Percentiles rank a stretch among this genome's conserved stretches.
Evolutionary conservation across 2,329 filamentous ascomycete genomes (phyloP).

Genomic region (Chaetomiaceae sp.): DNA sequence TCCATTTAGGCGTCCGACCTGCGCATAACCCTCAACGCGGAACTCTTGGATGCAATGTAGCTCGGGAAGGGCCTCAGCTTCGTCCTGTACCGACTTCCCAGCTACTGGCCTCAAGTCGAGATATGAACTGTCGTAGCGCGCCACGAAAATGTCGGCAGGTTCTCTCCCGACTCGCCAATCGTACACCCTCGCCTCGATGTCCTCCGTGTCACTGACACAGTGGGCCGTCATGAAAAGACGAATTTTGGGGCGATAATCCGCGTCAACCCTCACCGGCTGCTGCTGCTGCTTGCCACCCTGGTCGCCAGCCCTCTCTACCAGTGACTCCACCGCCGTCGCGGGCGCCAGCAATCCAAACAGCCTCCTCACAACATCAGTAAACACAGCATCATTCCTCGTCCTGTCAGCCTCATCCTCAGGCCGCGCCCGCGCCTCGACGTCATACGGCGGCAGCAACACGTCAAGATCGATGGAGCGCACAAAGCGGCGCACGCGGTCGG

Average conservation of each 20-base stretch:
- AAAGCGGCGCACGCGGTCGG: constrained; percentile 1
- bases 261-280: not conserved
- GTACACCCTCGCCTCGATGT: not conserved
- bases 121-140: not conserved
- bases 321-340: not conserved
- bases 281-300: not conserved
- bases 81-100: not conserved
- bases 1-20: not conserved
- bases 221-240: not conserved
- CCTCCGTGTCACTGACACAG: not conserved
- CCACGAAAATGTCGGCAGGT: not conserved
- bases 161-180: not conserved
- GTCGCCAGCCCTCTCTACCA: not conserved
- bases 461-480: not conserved
- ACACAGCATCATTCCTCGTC: not conserved
- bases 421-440: not conserved
- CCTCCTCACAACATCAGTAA: constrained; percentile 1
- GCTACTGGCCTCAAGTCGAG: not conserved
- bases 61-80: not conserved
- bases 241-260: constrained; percentile 2
- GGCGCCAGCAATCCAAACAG: not conserved
- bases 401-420: not conserved
- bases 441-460: constrained; percentile 2
- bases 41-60: not conserved
- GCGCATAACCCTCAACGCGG: not conserved